A percentile compares a stretch with the other conserved stretches of the same genome.
These are phyloP conservation scores for Besnoitia besnoiti DNA, from an alignment of 169 alveolate genomes.

Conservation along the genomic window DNA sequence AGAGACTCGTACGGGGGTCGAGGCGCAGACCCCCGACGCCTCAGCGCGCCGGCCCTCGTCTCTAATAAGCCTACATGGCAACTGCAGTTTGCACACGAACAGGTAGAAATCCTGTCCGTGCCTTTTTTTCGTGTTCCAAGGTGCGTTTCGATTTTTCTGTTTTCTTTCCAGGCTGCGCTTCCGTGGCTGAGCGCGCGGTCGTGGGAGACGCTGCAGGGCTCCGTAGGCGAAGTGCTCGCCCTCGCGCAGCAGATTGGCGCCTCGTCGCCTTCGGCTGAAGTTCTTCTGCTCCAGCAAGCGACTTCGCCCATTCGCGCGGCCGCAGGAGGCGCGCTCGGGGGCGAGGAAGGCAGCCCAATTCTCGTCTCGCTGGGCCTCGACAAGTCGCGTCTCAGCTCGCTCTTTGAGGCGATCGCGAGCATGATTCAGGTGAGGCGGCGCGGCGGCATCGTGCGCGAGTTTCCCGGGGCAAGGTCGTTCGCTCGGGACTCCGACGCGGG, in stretches of 20 bases:
- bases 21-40: too few species aligned
- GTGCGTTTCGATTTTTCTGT: background rate
- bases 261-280: background rate
- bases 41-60: too few species aligned
- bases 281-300: background rate
- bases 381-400: background rate
- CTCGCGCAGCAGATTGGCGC: slow-evolving; percentile 19
- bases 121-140: background rate
- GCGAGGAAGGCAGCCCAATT: background rate
- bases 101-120: too few species aligned
- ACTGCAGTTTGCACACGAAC: too few species aligned
- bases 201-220: slow-evolving; percentile 10
- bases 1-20: too few species aligned
- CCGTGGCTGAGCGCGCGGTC: slow-evolving; percentile 34
- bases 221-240: background rate
- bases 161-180: slow-evolving; percentile 16
- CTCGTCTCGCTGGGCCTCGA: background rate
- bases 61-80: too few species aligned
- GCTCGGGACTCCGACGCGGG: too few species aligned
- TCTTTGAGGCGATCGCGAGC: slow-evolving; percentile 35
- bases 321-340: background rate
- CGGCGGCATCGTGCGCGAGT: background rate
- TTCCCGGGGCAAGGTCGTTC: too few species aligned
- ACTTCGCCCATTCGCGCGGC: background rate
- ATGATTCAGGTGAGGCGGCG: slow-evolving; percentile 34